Evolutionary conservation across 768 basidiomycete genomes (phyloP), one percentile per base, ranked within the genome.

Genomic region (Pluteus cervinus): DNA sequence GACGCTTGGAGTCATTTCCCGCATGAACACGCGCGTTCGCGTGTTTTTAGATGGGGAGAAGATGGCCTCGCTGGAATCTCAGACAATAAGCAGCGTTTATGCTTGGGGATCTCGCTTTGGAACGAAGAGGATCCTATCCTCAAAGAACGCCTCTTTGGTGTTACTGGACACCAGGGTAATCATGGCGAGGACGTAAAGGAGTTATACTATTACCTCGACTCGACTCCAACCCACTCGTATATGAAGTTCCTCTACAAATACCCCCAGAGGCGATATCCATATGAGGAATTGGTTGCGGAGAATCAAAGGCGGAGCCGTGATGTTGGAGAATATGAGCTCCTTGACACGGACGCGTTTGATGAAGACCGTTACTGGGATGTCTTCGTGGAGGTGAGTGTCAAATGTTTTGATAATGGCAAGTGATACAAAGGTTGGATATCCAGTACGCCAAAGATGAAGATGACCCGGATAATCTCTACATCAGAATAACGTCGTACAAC

Each of bases 201-300:
- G 55, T 67, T 98, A 20, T 99, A 99, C 61, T 99, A 94, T 58
- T 99, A 99, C 60, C 76, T 99, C 43, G 96, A 98, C 58, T 94
- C 90, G 24, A 97, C 96, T 1, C 96, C 96, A 24, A 97, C 96
- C 2, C 96, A 99, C 53, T 96, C 93, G 5, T 99, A 98, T 73
- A 98, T 99, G 96, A 99, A 99, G 60, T 97, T 89, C 62, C 66
- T 97, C 40, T 99, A 99, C 77, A 99, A 99, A 59, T 99, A 99
- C 50, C 93, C 96, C 9, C 96, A 99, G 58, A 70, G 79, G 50
- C 68, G 73, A 23, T 99, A 75, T 60, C 96, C 96, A 1, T 99
- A 99, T 60, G 93, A 98, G 53, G 78, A 94, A 43, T 78, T 99
- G 37, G 85, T 96, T 9, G 62, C 69, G 31, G 92, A 99, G 65